These are phyloP conservation scores for Serpula lacrymans DNA, from an alignment of 768 basidiomycete genomes.

Conservation along the genomic window DNA sequence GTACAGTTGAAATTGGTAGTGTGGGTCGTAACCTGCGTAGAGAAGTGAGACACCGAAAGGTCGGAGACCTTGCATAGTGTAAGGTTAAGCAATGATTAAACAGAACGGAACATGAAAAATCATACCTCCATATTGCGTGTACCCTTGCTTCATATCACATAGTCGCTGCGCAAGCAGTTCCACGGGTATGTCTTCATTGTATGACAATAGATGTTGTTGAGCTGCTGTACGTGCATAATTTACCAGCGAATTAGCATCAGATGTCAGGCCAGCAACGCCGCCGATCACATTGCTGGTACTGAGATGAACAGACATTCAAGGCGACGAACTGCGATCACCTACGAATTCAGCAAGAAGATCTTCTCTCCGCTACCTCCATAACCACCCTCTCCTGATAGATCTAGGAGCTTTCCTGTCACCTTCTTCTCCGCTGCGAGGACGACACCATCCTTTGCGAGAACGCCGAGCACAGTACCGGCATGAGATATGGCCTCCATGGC, in stretches of 20 bases:
- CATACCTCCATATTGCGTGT: conserved; percentile 93
- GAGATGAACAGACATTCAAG: background rate
- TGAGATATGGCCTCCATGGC: conserved; percentile 99
- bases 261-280: conserved; percentile 93
- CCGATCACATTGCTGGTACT: conserved; percentile 82
- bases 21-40: conserved; percentile 95
- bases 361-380: conserved; percentile 98
- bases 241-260: conserved; percentile 96
- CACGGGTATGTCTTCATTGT: conserved; percentile 98
- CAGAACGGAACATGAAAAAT: background rate
- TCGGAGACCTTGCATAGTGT: conserved; percentile 69
- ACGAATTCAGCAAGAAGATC: conserved; percentile 94
- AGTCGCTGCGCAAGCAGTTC: conserved; percentile 91
- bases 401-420: conserved; percentile 95
- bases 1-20: conserved; percentile 96
- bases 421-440: conserved; percentile 96
- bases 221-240: conserved; percentile 92
- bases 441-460: conserved; percentile 86
- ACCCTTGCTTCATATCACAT: conserved; percentile 98
- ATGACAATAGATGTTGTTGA: conserved; percentile 81
- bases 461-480: conserved; percentile 90
- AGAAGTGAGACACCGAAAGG: conserved; percentile 97
- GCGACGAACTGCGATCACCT: conserved; percentile 26
- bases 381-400: conserved; percentile 72
- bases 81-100: background rate